phyloP scores from a whole-genome alignment of 2,329 filamentous ascomycete genomes.

The Aspergillus terreus region DNA sequence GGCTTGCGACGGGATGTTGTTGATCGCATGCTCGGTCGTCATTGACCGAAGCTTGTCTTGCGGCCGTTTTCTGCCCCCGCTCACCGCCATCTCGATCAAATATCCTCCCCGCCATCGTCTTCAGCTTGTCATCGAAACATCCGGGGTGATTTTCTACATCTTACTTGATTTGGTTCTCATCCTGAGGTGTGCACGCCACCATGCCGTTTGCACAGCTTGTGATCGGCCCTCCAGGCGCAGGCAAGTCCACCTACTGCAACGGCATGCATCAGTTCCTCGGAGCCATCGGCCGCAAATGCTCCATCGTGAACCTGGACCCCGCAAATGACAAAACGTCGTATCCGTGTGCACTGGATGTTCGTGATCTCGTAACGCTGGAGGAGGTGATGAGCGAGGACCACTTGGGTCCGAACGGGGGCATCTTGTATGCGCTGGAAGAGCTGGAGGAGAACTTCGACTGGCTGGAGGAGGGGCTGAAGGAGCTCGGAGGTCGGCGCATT shows the following conservation, averaged over 20 bases:
- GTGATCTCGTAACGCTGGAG: slow-evolving; percentile 82
- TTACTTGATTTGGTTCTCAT: background rate
- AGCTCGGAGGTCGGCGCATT: slow-evolving; percentile 56
- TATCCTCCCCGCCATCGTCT: slow-evolving; percentile 22
- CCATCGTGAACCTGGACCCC: slow-evolving; percentile 92
- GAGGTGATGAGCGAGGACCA: slow-evolving; percentile 91
- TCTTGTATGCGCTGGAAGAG: slow-evolving; percentile 92
- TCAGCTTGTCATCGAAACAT: background rate
- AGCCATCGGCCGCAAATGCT: slow-evolving; percentile 91
- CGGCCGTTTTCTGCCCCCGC: slow-evolving; percentile 29
- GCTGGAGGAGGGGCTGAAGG: slow-evolving; percentile 75
- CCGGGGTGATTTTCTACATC: no score
- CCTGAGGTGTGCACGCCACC: slow-evolving; percentile 1
- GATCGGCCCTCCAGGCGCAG: slow-evolving; percentile 88
- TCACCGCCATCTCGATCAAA: slow-evolving; percentile 22
- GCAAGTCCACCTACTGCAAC: slow-evolving; percentile 98
- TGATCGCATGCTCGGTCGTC: slow-evolving; percentile 16
- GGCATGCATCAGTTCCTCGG: slow-evolving; percentile 98
- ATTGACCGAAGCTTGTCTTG: slow-evolving; percentile 21
- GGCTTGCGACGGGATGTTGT: slow-evolving; percentile 14
- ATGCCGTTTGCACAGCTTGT: slow-evolving; percentile 73
- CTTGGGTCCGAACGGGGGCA: slow-evolving; percentile 86
- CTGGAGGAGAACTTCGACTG: slow-evolving; percentile 92
- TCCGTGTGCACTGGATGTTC: slow-evolving; percentile 83
- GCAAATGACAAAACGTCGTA: slow-evolving; percentile 93